phyloP scores from a whole-genome alignment of 106 monocot genomes.

The Platanthera zijinensis region DNA sequence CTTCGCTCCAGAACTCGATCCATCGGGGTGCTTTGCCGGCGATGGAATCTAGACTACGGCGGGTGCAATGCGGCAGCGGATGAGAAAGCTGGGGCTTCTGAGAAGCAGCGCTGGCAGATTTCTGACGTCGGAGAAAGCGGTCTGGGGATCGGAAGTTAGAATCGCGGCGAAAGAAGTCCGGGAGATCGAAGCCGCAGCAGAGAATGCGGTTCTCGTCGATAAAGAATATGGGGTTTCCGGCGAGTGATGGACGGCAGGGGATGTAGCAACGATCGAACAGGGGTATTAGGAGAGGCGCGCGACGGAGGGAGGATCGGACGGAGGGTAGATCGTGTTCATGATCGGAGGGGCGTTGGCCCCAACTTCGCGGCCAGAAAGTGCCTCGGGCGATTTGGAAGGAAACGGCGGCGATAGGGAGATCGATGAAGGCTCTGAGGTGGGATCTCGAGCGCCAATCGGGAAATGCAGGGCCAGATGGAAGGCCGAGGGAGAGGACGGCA shows the following conservation, averaged over 20 bases:
- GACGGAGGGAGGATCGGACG: conserved; percentile 17
- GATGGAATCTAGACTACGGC: conserved; percentile 20
- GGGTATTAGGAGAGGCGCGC: conserved; percentile 32
- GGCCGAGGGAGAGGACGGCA: conserved; percentile 29
- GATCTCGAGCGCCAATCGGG: conserved; percentile 30
- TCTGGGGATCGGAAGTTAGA: neutral
- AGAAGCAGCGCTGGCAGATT: neutral
- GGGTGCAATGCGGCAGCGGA: neutral
- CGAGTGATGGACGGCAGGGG: conserved; percentile 35
- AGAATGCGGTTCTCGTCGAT: conserved; percentile 22
- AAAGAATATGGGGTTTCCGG: conserved; percentile 48
- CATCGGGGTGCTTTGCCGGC: conserved; percentile 23
- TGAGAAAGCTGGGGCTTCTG: neutral
- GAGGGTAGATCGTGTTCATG: neutral
- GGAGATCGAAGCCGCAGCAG: conserved; percentile 25
- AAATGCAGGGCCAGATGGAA: conserved; percentile 33
- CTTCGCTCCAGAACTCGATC: conserved; percentile 63
- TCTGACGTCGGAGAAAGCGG: conserved; percentile 7
- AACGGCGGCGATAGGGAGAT: conserved; percentile 34
- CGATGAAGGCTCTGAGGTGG: conserved; percentile 12
- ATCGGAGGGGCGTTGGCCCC: conserved; percentile 26
- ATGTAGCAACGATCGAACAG: conserved; percentile 39
- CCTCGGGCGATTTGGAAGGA: conserved; percentile 30
- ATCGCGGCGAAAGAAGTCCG: conserved; percentile 31
- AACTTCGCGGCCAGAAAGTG: conserved; percentile 9